Conservation (phyloP, 202 grass and related monocot species). For the Sporobolus alterniflorus region DNA sequence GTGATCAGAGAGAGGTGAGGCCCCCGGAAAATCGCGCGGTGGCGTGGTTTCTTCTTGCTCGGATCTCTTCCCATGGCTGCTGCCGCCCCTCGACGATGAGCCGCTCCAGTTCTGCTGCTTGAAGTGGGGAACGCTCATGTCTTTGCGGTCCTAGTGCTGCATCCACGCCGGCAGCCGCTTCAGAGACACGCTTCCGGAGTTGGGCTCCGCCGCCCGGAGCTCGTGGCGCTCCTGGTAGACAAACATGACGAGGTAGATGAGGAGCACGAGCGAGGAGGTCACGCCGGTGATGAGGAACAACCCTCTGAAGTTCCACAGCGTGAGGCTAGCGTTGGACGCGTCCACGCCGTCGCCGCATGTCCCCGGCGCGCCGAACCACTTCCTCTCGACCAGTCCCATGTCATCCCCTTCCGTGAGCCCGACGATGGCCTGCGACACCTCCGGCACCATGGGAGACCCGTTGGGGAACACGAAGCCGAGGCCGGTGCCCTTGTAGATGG, state of each 20-base stretch:
- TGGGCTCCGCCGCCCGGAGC: conserved; percentile 16
- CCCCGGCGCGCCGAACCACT: conserved; percentile 41
- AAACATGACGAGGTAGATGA: conserved; percentile 47
- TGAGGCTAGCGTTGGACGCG: conserved; percentile 34
- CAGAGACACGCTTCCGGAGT: conserved; percentile 20
- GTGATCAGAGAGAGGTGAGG: not conserved
- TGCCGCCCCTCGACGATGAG: not conserved
- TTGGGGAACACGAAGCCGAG: conserved; percentile 64
- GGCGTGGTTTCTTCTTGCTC: not conserved
- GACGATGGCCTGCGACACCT: conserved; percentile 59
- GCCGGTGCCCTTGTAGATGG: conserved; percentile 54
- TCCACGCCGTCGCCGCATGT: conserved; percentile 14
- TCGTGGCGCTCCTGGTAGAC: conserved; percentile 48
- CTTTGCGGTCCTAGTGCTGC: conserved; percentile 41
- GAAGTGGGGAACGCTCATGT: conserved; percentile 9
- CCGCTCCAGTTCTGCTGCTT: not conserved
- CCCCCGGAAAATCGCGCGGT: not conserved
- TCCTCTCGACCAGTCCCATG: conserved; percentile 49
- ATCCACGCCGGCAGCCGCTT: conserved; percentile 39
- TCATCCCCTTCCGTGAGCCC: conserved; percentile 44
- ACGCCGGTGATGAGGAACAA: conserved; percentile 62
- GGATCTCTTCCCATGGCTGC: not conserved
- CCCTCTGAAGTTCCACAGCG: conserved; percentile 56
- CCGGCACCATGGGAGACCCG: conserved; percentile 43
- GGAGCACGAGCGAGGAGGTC: conserved; percentile 41